These are phyloP conservation scores for Brassica hybrid DNA, from an alignment of 441 rosid species.

Conservation along the genomic window DNA sequence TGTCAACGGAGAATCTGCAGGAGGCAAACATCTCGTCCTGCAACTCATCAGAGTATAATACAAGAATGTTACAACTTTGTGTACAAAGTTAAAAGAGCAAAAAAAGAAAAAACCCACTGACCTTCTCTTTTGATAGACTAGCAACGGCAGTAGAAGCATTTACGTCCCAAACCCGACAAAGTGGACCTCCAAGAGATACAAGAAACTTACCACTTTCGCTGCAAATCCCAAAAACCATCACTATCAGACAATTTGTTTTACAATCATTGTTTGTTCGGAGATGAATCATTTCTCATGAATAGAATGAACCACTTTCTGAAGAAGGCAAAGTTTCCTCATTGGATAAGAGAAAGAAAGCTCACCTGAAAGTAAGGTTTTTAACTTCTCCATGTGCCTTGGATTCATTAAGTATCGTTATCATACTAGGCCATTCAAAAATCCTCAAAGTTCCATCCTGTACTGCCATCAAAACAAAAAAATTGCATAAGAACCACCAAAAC, in stretches of 20 bases:
- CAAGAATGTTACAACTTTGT: too few species aligned
- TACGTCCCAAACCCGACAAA: constrained; percentile 92
- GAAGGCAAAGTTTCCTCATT: background rate
- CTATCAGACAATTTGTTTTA: too few species aligned
- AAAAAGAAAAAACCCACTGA: constrained; percentile 30
- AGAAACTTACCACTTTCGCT: constrained; percentile 89
- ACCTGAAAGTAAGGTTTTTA: constrained; percentile 93
- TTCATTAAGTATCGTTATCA: constrained; percentile 68
- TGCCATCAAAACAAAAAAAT: constrained; percentile 59
- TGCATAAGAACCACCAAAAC: constrained; percentile 37
- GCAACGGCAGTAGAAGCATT: constrained; percentile 59
- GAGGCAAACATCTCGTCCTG: constrained; percentile 87
- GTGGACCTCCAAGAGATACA: constrained; percentile 77
- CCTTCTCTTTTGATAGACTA: constrained; percentile 72
- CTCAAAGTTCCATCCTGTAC: constrained; percentile 93
- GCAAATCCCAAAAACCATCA: constrained; percentile 45
- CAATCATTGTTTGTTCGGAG: background rate
- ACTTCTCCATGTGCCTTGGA: constrained; percentile 59
- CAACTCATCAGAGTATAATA: constrained; percentile 36
- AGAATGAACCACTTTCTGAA: constrained; percentile 11
- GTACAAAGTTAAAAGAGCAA: constrained; percentile 7
- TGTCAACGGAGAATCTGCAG: constrained; percentile 74
- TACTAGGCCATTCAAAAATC: constrained; percentile 92
- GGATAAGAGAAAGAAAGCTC: constrained; percentile 14
- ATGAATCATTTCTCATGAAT: constrained; percentile 3